phyloP scores from a whole-genome alignment of 768 basidiomycete genomes.

The Hericium erinaceus region DNA sequence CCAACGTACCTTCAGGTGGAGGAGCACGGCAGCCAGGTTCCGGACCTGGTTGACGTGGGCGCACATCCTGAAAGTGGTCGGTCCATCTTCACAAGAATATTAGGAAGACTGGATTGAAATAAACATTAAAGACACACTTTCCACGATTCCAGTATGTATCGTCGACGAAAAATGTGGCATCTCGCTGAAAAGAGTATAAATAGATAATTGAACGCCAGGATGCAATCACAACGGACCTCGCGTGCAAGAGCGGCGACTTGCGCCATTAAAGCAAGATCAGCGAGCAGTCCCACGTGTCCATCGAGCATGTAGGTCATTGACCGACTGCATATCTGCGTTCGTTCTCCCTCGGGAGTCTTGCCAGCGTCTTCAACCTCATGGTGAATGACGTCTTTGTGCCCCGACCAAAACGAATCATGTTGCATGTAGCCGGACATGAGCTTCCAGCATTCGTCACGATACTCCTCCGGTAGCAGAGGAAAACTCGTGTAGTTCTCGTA shows the following conservation, averaged over 20 bases:
- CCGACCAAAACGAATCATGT: constrained; percentile 44
- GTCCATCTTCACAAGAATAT: constrained; percentile 38
- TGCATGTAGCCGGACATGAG: constrained; percentile 37
- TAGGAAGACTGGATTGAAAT: neutral
- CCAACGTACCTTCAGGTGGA: constrained; percentile 46
- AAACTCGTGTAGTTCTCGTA: constrained; percentile 51
- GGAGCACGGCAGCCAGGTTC: constrained; percentile 56
- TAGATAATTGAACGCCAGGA: neutral
- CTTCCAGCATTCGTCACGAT: constrained; percentile 47
- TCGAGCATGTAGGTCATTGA: constrained; percentile 68
- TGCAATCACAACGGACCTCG: constrained; percentile 34
- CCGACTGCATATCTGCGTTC: constrained; percentile 35
- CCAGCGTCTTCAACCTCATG: constrained; percentile 25
- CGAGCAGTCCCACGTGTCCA: constrained; percentile 53
- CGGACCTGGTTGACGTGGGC: constrained; percentile 45
- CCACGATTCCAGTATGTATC: constrained; percentile 70
- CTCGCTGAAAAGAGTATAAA: constrained; percentile 29
- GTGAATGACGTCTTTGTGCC: constrained; percentile 13
- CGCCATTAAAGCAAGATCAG: constrained; percentile 58
- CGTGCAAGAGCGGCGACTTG: constrained; percentile 58
- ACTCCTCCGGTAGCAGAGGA: constrained; percentile 48
- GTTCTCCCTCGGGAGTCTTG: constrained; percentile 18
- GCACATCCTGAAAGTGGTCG: constrained; percentile 54
- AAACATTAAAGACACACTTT: constrained; percentile 34
- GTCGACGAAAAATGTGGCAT: constrained; percentile 58